These are phyloP conservation scores for Tylopilus balloui DNA, from an alignment of 768 basidiomycete genomes.

Conservation along the genomic window DNA sequence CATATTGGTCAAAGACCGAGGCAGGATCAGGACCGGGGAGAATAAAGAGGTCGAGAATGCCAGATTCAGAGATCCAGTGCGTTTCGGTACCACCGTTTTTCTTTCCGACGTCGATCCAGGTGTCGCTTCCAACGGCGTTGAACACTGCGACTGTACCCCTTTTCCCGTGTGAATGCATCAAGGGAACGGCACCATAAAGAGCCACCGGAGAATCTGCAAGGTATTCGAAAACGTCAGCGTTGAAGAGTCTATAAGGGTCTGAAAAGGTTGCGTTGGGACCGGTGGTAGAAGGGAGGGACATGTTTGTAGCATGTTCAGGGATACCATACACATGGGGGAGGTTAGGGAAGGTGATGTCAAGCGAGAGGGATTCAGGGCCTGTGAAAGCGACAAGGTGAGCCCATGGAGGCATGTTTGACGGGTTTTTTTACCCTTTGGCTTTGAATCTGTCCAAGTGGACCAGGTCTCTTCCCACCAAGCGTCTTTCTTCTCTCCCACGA, in stretches of 20 bases:
- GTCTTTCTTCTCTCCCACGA: slow-evolving; percentile 82
- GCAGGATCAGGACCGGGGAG: slow-evolving; percentile 86
- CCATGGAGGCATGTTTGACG: not conserved
- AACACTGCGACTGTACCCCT: slow-evolving; percentile 89
- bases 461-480: slow-evolving; percentile 90
- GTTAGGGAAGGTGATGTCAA: slow-evolving; percentile 92
- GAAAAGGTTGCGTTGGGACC: slow-evolving; percentile 72
- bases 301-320: slow-evolving; percentile 89
- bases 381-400: slow-evolving; percentile 7
- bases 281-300: slow-evolving; percentile 84
- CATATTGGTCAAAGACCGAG: slow-evolving; percentile 83
- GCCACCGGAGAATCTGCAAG: slow-evolving; percentile 72
- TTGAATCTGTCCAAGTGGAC: slow-evolving; percentile 82
- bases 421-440: slow-evolving; percentile 77
- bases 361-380: slow-evolving; percentile 92
- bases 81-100: slow-evolving; percentile 63
- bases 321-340: slow-evolving; percentile 93
- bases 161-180: slow-evolving; percentile 89
- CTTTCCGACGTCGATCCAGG: slow-evolving; percentile 86
- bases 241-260: slow-evolving; percentile 94
- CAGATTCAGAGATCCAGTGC: slow-evolving; percentile 98
- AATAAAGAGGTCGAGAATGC: slow-evolving; percentile 91
- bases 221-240: slow-evolving; percentile 96
- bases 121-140: slow-evolving; percentile 84
- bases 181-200: slow-evolving; percentile 87